Evolutionary conservation across 2,329 filamentous ascomycete genomes (phyloP), one percentile per base, ranked within the genome.

Genomic region (Ploettnerulaceae sp.): DNA sequence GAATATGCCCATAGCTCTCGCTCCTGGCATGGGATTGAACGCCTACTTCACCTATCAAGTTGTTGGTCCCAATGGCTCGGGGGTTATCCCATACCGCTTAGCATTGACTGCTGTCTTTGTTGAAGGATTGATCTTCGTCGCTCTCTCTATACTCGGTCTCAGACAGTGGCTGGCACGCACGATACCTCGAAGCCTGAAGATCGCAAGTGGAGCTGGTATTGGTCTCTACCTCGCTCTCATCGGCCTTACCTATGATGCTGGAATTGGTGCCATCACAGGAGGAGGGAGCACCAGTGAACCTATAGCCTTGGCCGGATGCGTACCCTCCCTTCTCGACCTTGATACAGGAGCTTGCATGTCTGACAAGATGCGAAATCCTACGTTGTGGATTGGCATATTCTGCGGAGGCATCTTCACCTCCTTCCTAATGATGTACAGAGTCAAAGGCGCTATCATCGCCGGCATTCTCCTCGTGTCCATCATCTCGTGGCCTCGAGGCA

Each of bases 381-480:
- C 83, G 18, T 79, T 94, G 77, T 95, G 89, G 89, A 75, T 94
- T 41, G 89, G 88, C 28, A 89, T 94, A 58, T 93, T 94, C 71
- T 86, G 84, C 57, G 87, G 88, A 33, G 87, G 88, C 50, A 75
- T 94, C 53, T 69, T 94, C 38, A 94, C 88, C 1, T 82, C 83
- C 24, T 69, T 93, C 54, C 70, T 94, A 44, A 86, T 91, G 82
- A 77, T 90, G 71, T 94, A 89, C 66, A 82, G 87, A 15, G 79
- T 94, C 66, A 91, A 91, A 69, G 88, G 88, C 48, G 89, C 89
- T 47, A 85, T 95, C 59, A 89, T 94, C 58, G 76, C 79, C 26
- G 89, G 89, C 28, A 93, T 94, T 54, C 65, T 90, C 20, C 77
- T 94, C 20, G 88, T 94, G 47, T 89, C 84, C 53, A 84, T 94